Percentiles rank a stretch among this genome's conserved stretches.
Conservation (phyloP, 129 eudicot genomes). For the Tagetes erecta region DNA sequence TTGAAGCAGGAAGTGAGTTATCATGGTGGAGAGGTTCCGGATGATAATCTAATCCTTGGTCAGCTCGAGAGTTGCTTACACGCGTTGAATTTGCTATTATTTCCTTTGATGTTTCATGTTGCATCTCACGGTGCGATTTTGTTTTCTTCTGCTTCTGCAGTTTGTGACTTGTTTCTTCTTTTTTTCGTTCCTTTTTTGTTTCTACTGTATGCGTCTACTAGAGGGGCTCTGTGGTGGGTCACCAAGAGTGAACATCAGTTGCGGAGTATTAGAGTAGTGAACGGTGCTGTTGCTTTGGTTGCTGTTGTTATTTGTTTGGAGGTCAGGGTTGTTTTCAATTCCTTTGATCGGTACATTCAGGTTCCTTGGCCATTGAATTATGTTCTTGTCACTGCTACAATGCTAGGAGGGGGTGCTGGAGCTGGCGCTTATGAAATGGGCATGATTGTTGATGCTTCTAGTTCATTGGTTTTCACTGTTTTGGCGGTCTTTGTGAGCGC, state of each 20-base stretch:
- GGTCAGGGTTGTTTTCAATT: conserved; percentile 89
- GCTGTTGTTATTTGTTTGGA: conserved; percentile 84
- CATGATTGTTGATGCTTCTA: conserved; percentile 78
- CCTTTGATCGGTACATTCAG: conserved; percentile 90
- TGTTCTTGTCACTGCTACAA: conserved; percentile 73
- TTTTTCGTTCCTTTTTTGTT: conserved; percentile 86
- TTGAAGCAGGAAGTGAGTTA: conserved; percentile 62
- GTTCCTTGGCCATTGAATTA: conserved; percentile 88
- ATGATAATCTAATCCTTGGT: conserved; percentile 69
- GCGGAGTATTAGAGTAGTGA: conserved; percentile 63
- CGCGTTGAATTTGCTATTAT: conserved; percentile 60
- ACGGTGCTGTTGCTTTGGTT: conserved; percentile 86
- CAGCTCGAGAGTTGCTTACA: conserved; percentile 94
- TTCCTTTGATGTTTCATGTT: conserved; percentile 74
- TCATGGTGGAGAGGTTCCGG: conserved; percentile 87
- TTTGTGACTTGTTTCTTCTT: conserved; percentile 75
- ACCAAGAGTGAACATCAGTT: conserved; percentile 69
- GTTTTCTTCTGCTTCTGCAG: conserved; percentile 65
- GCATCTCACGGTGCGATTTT: conserved; percentile 64
- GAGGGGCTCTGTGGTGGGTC: conserved; percentile 97
- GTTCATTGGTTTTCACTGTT: conserved; percentile 68
- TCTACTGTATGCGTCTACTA: conserved; percentile 81
- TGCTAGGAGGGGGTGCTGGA: conserved; percentile 97
- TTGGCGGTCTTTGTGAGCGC: conserved; percentile 78
- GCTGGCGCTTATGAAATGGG: conserved; percentile 88